Evolutionary conservation across 2,329 filamentous ascomycete genomes (phyloP).

Genomic region (Aspergillus sp.): DNA sequence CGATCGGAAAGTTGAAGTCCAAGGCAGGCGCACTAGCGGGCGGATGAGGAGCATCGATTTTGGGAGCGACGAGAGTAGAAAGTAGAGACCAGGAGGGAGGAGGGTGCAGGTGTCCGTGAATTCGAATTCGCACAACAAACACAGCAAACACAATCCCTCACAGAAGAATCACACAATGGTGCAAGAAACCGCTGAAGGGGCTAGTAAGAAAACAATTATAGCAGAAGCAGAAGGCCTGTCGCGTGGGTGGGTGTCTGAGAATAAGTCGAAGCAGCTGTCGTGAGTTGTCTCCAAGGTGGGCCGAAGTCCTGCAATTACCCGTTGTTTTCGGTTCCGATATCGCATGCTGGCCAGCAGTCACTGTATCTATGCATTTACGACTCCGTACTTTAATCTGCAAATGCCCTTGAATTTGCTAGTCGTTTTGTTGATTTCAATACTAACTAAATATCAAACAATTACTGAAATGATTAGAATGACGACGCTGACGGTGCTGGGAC

Average conservation of each 20-base stretch:
- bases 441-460: no score
- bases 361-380: no score
- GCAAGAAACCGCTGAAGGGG: not conserved
- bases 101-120: constrained; percentile 11
- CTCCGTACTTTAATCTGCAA: no score
- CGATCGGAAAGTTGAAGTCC: constrained; percentile 22
- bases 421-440: no score
- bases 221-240: constrained; percentile 3
- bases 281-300: no score
- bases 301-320: no score
- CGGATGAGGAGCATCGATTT: constrained; percentile 29
- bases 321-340: no score
- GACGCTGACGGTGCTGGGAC: no score
- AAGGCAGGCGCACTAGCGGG: constrained; percentile 21
- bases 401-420: no score
- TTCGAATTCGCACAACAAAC: not conserved
- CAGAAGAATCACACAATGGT: not conserved
- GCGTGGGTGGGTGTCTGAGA: not conserved
- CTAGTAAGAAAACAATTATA: not conserved
- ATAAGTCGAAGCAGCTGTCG: no score
- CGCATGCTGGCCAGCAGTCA: no score
- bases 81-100: constrained; percentile 1
- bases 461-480: no score
- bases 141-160: constrained; percentile 5
- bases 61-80: constrained; percentile 1